These are phyloP conservation scores for Begonia loranthoides DNA, from an alignment of 306 rosid species.

Conservation along the genomic window DNA sequence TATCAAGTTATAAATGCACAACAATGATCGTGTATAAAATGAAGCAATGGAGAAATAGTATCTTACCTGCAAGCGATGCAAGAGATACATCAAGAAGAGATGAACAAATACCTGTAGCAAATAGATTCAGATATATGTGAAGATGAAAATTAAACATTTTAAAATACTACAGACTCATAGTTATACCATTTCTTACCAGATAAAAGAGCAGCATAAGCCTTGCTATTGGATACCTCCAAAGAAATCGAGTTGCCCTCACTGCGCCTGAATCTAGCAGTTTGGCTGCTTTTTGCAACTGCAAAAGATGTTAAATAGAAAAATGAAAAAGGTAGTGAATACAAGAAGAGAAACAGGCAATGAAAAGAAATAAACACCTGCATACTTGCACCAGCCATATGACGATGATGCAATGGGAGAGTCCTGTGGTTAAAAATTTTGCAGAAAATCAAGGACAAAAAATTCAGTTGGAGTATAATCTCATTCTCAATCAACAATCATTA, in stretches of 20 bases:
- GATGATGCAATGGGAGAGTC: slow-evolving; percentile 89
- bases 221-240: slow-evolving; percentile 94
- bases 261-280: slow-evolving; percentile 88
- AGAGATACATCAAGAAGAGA: slow-evolving; percentile 88
- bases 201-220: slow-evolving; percentile 65
- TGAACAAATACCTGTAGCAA: slow-evolving; percentile 81
- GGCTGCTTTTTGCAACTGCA: slow-evolving; percentile 87
- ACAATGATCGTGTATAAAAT: too few species aligned
- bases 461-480: not conserved
- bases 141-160: too few species aligned
- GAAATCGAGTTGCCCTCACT: slow-evolving; percentile 94
- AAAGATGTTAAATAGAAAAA: slow-evolving; percentile 12
- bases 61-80: slow-evolving; percentile 91
- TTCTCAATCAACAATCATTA: not conserved
- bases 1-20: too few species aligned
- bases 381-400: slow-evolving; percentile 80
- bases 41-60: too few species aligned
- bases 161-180: too few species aligned
- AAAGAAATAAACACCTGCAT: slow-evolving; percentile 42
- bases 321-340: slow-evolving; percentile 5
- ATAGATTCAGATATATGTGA: not conserved
- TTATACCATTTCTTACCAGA: slow-evolving; percentile 38
- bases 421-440: slow-evolving; percentile 17
- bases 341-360: slow-evolving; percentile 5
- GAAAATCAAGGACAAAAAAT: not conserved